Percentiles rank a stretch among this genome's conserved stretches.
Evolutionary conservation across 1,139 yeast species (phyloP).

Genomic region (Schwanniomyces etchellsii): DNA sequence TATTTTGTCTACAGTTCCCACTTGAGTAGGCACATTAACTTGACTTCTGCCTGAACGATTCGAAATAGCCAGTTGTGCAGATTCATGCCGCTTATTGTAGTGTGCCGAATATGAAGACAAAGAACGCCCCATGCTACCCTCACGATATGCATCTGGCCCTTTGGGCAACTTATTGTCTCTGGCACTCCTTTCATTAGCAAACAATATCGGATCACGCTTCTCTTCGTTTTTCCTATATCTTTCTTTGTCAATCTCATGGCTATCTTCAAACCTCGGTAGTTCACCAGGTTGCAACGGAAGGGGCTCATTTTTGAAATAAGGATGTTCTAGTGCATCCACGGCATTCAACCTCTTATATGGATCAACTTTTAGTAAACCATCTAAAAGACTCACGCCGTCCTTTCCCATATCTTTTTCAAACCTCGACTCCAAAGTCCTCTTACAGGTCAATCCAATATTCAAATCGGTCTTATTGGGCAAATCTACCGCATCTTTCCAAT

Average conservation of each 20-base stretch:
- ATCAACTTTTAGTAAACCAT: slow-evolving; percentile 54
- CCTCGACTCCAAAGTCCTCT: slow-evolving; percentile 46
- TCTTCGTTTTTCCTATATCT: slow-evolving; percentile 36
- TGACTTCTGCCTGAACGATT: no score
- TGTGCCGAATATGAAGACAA: background rate
- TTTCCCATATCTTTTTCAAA: slow-evolving; percentile 30
- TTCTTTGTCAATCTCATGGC: slow-evolving; percentile 83
- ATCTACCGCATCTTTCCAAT: slow-evolving; percentile 60
- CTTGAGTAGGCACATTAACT: no score
- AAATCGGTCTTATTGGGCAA: slow-evolving; percentile 56
- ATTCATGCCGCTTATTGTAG: no score
- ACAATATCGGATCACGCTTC: no score
- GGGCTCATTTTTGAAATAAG: slow-evolving; percentile 64
- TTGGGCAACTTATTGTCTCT: no score
- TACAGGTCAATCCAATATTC: slow-evolving; percentile 41
- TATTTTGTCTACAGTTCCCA: no score
- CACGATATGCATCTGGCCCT: no score
- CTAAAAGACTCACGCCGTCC: slow-evolving; percentile 40
- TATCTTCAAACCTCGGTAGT: slow-evolving; percentile 72
- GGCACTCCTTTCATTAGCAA: background rate
- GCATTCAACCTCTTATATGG: slow-evolving; percentile 77
- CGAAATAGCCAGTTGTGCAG: no score
- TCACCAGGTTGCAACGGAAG: slow-evolving; percentile 49
- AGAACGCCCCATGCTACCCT: no score
- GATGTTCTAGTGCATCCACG: slow-evolving; percentile 64